Evolutionary conservation across 2,329 filamentous ascomycete species (phyloP), one percentile per base, ranked within the genome.

Genomic region (Lachnellula hyalina): DNA sequence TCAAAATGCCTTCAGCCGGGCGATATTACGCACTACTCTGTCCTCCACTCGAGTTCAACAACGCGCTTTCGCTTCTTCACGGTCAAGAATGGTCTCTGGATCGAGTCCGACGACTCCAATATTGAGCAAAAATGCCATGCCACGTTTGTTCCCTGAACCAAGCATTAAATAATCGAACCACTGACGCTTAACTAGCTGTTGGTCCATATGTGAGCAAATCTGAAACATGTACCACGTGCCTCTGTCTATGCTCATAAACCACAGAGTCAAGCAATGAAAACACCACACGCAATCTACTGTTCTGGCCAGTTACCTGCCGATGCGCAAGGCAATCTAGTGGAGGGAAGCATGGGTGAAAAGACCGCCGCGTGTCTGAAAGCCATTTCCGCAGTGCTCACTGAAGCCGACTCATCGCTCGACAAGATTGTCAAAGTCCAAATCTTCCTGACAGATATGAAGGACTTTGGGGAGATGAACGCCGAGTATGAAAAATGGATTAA

Each of bases 381-480:
- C 74, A 82, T 96, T 68, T 81, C 86, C 72, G 88, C 89, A 44
- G 90, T 97, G 54, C 83, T 97, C 50, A 81, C 84, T 57, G 90
- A 86, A 65, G 90, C 91, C 23, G 90, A 89, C 52, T 92, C 88
- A 21, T 83, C 81, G 51, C 80, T 97, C 56, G 74, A 82, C 61
- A 89, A 85, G 73, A 86, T 96, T 47, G 89, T 96, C 75, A 96
- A 96, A 81, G 88, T 91, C 65, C 90, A 85, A 70, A 87, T 96
- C 69, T 97, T 96, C 80, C 76, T 97, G 59, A 86, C 87, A 49
- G 88, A 95, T 73, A 97, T 97, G 93, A 82, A 80, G 60, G 80
- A 94, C 74, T 97, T 97, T 70, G 85, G 81, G 49, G 84, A 84
- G 70, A 90, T 96, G 88, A 96, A 96, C 74, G 79, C 79, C 62